Base-by-base conservation (phyloP, 2,329 filamentous ascomycete genomes). In the Fusarium stilboides region DNA sequence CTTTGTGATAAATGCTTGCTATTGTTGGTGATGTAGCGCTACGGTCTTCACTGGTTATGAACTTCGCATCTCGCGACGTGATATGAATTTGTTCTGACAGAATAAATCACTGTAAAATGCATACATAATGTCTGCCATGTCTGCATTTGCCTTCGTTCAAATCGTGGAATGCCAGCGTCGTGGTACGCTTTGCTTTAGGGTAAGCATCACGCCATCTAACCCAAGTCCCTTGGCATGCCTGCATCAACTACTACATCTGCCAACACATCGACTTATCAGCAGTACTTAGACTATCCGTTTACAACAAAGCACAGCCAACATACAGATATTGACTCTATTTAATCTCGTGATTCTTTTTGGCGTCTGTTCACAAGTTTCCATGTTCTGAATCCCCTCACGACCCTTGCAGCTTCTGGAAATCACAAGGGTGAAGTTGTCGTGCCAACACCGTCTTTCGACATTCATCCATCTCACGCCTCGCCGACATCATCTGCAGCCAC, bases 371-470 rank as follows among this genome's bases (percentile, higher is more conserved):
- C 4, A 8, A 12, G 6, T 4, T 6, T 15, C 10, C 24, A 19
- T 26, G 7, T 20, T 22, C 2, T 15, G 13, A 42, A 42, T 42
- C 40, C 13, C 20, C 20, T 34, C n/a, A 22, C 2, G 17, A 45
- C 6, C 17, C 13, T 57, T 19, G 24, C 15, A 34, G 7, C 6
- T 6, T 5, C n/a, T 19, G 8, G 31, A 3, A 8, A n/a, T 15
- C 17, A 19, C 2, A 14, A 33, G 20, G 45, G 3, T 34, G 49
- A 24, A 54, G 24, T 37, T 40, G 46, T 44, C n/a, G 17, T 43
- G 66, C 33, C 66, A 58, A 44, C 66, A 62, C 33, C 39, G 10
- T 43, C 19, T 24, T 17, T 36, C n/a, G 22, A 33, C 14, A 12
- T 64, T 20, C 44, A 9, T 34, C n/a, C 51, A 31, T 39, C 20